Evolutionary conservation across 768 basidiomycete genomes (phyloP).

Genomic region (Pilatotrama ljubarskyi): DNA sequence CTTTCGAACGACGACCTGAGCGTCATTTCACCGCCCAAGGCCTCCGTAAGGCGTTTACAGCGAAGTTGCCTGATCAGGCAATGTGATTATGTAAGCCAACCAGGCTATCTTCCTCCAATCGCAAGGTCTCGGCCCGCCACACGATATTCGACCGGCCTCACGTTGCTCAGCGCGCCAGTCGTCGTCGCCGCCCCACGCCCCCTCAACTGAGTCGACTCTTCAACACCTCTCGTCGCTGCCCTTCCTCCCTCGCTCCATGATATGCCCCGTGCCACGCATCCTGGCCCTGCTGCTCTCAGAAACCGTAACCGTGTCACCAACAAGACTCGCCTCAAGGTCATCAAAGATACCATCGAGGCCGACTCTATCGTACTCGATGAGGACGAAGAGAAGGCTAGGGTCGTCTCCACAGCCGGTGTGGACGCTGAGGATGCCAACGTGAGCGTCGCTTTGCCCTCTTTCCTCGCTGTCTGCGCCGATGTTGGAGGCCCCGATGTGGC

Average conservation of each 20-base stretch:
- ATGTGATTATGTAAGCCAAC: constrained; percentile 15
- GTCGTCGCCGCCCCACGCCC: constrained; percentile 32
- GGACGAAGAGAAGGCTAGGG: constrained; percentile 82
- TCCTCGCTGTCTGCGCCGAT: constrained; percentile 40
- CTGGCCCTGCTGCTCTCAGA: constrained; percentile 76
- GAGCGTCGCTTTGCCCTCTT: constrained; percentile 43
- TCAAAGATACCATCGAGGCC: constrained; percentile 78
- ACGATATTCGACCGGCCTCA: constrained; percentile 28
- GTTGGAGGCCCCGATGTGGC: constrained; percentile 47
- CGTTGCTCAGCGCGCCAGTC: constrained; percentile 29
- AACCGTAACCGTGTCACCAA: constrained; percentile 91
- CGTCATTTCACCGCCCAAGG: neutral
- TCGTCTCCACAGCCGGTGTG: constrained; percentile 81
- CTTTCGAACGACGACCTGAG: neutral
- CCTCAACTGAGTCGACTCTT: constrained; percentile 23
- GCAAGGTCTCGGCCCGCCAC: constrained; percentile 23
- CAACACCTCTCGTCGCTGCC: constrained; percentile 27
- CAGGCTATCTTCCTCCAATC: constrained; percentile 7
- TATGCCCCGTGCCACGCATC: constrained; percentile 81
- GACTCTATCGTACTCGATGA: constrained; percentile 81
- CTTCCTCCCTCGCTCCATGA: constrained; percentile 65
- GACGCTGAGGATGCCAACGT: constrained; percentile 94
- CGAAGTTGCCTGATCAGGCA: constrained; percentile 2
- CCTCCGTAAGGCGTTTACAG: neutral
- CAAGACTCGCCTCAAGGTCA: constrained; percentile 86